phyloP scores from a whole-genome alignment of 2,329 filamentous ascomycete genomes.

The Falciphora oryzae region DNA sequence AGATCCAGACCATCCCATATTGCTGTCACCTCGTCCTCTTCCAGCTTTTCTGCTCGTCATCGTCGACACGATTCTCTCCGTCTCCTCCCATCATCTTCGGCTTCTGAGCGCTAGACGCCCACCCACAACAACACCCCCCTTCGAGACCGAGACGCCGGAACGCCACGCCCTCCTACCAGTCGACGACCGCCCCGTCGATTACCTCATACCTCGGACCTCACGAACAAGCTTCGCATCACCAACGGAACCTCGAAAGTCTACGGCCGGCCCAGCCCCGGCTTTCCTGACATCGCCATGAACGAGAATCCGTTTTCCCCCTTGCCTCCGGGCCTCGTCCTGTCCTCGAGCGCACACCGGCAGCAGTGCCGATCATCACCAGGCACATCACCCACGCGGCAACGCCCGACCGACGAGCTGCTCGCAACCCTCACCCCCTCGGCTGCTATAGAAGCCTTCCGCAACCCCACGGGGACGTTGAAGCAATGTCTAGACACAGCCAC shows the following conservation, averaged over 20 bases:
- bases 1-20: not conserved
- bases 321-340: conserved; percentile 30
- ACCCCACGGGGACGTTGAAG: conserved; percentile 46
- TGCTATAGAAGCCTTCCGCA: conserved; percentile 54
- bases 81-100: not conserved
- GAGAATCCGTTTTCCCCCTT: conserved; percentile 29
- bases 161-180: not conserved
- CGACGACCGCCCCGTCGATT: not conserved
- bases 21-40: not conserved
- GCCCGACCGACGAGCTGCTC: conserved; percentile 51
- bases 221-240: not conserved
- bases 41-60: not conserved
- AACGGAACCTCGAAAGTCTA: not conserved
- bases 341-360: conserved; percentile 34
- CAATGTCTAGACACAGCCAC: conserved; percentile 58
- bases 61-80: not conserved
- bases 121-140: not conserved
- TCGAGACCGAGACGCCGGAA: not conserved
- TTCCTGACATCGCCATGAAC: conserved; percentile 23
- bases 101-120: not conserved
- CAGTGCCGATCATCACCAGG: conserved; percentile 31
- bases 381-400: conserved; percentile 41
- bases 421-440: conserved; percentile 54
- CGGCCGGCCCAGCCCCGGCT: not conserved
- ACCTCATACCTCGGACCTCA: not conserved